Base-by-base conservation (phyloP, 192 early-diverging fungal species). In the Backusella psychrophila region DNA sequence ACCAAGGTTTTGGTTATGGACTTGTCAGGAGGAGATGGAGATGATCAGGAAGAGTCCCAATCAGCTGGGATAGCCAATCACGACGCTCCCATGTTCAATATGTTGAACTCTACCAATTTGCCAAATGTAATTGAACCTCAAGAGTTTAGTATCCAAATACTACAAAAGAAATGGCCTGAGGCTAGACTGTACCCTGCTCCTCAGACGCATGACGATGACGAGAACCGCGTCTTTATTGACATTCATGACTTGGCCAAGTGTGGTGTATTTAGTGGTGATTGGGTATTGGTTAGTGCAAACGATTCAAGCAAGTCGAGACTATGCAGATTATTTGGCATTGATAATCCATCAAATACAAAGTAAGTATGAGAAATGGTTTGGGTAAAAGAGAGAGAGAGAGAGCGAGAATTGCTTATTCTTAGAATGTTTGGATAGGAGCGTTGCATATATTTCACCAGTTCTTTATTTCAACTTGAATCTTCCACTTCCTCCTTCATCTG, bases 381-480 rank as follows among this genome's bases (percentile, higher is more conserved):
- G 33, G 33, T 33, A 33, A 33, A 33, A 29, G 3, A 31, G 70
- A 35, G 26, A 31, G 70, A 35, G 26, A 3, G 21, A 3, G 17
- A 19, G 19, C 0, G 56, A 63, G 4, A 34, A 0, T 34, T 52
- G 9, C 36, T 74, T 35, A 65, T 35, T 74, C 15, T 75, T 69
- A 2, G 14, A 39, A 39, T 9, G 38, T 12, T 7, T 39, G 29
- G 6, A 23, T 74, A 65, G 72, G 41, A 26, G 33, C 14, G 34
- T 77, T 52, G 87, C 77, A 3, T 89, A 88, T 71, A 35, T 92
- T 34, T 80, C 90, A 21, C 87, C 90, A 26, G 66, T 81, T 35
- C 81, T 92, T 63, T 83, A 86, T 65, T 89, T 86, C 75, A 92
- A 92, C 70, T 72, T 91, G n/a, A 86, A 85, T 5, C 59, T 90